Percentiles rank a stretch among this genome's conserved stretches.
phyloP scores from a whole-genome alignment of 2,329 filamentous ascomycete genomes.

The Fusarium sp. region DNA sequence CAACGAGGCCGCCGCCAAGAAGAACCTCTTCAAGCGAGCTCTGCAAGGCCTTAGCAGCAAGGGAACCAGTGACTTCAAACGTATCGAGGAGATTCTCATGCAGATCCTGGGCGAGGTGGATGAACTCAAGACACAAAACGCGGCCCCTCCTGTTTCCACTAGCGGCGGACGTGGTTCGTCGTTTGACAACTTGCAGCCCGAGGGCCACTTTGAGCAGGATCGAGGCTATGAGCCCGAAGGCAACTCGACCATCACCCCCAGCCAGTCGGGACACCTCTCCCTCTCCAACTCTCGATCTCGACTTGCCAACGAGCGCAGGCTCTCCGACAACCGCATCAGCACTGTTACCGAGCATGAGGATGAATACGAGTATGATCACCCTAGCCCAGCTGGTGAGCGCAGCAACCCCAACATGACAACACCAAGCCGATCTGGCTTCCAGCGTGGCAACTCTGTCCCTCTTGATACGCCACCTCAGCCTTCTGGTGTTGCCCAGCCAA shows the following conservation, averaged over 20 bases:
- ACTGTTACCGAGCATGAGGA: conserved; percentile 88
- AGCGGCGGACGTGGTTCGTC: conserved; percentile 66
- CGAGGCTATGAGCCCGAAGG: conserved; percentile 86
- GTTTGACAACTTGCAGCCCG: conserved; percentile 72
- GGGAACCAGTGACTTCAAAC: conserved; percentile 84
- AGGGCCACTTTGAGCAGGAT: conserved; percentile 72
- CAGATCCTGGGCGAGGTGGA: conserved; percentile 94
- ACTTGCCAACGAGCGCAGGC: conserved; percentile 62
- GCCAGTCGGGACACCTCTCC: conserved; percentile 79
- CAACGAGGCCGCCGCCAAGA: conserved; percentile 75
- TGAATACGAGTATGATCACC: conserved; percentile 68
- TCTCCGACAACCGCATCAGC: conserved; percentile 84
- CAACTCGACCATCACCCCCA: conserved; percentile 73
- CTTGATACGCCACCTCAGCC: conserved; percentile 68
- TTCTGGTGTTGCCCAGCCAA: conserved; percentile 47
- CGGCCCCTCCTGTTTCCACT: conserved; percentile 50
- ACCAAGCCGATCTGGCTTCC: conserved; percentile 61
- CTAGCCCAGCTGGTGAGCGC: conserved; percentile 52
- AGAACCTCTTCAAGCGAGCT: conserved; percentile 94
- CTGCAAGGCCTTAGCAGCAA: conserved; percentile 89
- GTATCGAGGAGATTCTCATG: conserved; percentile 91
- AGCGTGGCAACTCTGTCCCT: conserved; percentile 63
- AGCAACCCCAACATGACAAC: conserved; percentile 65
- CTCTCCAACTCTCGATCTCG: conserved; percentile 61
- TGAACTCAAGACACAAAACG: conserved; percentile 72